Evolutionary conservation across 1,284 basidiomycete species (phyloP), one percentile per base, ranked within the genome.

Genomic region (Kwoniella shivajii): DNA sequence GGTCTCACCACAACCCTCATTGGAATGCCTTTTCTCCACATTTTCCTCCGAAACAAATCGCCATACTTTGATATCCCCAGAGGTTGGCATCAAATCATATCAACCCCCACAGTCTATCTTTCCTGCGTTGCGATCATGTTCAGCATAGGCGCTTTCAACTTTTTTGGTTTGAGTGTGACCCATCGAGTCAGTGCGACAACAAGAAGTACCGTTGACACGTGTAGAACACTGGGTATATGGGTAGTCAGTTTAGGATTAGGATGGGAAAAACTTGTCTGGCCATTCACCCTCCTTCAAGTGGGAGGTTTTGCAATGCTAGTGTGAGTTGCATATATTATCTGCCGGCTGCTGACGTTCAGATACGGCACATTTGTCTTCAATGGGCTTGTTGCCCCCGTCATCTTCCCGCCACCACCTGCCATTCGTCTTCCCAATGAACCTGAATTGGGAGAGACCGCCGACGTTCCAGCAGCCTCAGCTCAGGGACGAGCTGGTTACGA

Each of bases 91-190:
- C 93, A 99, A 79, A 92, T 95, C 81, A 81, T 92, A 59, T 77
- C 85, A 67, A 89, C 86, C 33, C 86, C 89, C 0, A 78, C 83
- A 16, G 92, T 99, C 24, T 81, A 92, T 44, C 85, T 84, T 73
- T 87, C 88, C 46, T 86, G 85, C 16, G 73, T 95, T 45, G 88
- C 86, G 44, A 90, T 93, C 71, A 89, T 89, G 45, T 78, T 85
- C 70, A 87, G 84, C 58, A 98, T 98, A 63, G 84, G 91, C n/a
- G 79, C 93, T 24, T 99, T 95, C 85, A 99, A 99, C 80, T 94
- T 87, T 78, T 96, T 93, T 69, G 93, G 95, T 5, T 79, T 98
- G 42, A 90, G 88, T 72, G 92, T 99, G 54, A 99, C 95, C 7
- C 85, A 87, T 63, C 86, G 89, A 70, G 89, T 93, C 60, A 91